Conservation (phyloP, 306 rosid genomes). For the Nissolia schottii region DNA sequence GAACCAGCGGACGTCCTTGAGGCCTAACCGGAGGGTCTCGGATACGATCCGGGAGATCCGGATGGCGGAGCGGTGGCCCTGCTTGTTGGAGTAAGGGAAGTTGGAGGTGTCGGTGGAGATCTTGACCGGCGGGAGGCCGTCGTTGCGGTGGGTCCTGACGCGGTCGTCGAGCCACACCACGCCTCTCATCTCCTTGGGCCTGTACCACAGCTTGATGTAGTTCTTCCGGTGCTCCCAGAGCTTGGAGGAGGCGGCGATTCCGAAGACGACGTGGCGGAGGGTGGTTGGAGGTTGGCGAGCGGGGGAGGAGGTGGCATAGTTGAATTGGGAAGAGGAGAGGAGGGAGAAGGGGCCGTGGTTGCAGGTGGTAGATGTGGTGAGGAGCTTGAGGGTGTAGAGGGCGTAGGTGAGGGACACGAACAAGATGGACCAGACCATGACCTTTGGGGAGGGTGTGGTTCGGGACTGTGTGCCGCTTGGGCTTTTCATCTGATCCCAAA, state of each 20-base stretch:
- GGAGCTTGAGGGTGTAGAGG: slow-evolving; percentile 66
- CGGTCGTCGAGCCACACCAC: slow-evolving; percentile 74
- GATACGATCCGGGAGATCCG: slow-evolving; percentile 87
- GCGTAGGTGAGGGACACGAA: slow-evolving; percentile 62
- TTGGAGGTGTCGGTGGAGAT: slow-evolving; percentile 68
- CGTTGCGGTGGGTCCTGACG: slow-evolving; percentile 26
- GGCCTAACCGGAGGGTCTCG: slow-evolving; percentile 73
- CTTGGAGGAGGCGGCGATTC: slow-evolving; percentile 89
- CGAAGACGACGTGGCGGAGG: slow-evolving; percentile 69
- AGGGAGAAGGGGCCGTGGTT: slow-evolving; percentile 34
- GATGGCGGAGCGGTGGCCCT: slow-evolving; percentile 91
- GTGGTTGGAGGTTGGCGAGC: background rate
- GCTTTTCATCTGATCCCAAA: slow-evolving; percentile 61
- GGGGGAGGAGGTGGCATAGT: background rate
- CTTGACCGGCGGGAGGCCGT: slow-evolving; percentile 53
- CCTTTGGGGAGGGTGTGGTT: slow-evolving; percentile 40
- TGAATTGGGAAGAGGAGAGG: background rate
- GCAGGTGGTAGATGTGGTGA: slow-evolving; percentile 57
- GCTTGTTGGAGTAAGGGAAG: slow-evolving; percentile 61
- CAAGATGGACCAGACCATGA: slow-evolving; percentile 66
- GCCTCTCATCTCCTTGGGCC: slow-evolving; percentile 58
- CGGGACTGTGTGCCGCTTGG: slow-evolving; percentile 35
- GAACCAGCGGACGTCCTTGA: slow-evolving; percentile 71
- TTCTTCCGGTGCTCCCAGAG: slow-evolving; percentile 73
- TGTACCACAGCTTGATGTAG: slow-evolving; percentile 93